Percentiles rank a stretch among this genome's conserved stretches.
phyloP scores from a whole-genome alignment of 768 basidiomycete species.

The Russula vinacea region DNA sequence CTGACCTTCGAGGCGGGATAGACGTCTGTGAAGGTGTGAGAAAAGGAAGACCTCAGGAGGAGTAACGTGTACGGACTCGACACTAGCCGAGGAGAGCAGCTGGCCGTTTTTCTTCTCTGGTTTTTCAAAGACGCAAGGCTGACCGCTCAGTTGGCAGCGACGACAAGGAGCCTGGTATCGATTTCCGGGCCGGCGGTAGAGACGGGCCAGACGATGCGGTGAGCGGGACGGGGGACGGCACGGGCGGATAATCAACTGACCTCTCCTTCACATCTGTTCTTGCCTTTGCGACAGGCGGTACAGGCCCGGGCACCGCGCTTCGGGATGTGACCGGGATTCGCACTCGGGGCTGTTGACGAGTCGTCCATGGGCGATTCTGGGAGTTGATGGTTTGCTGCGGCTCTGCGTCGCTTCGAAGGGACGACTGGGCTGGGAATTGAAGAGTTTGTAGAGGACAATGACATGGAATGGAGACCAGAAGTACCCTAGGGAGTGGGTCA shows the following conservation, averaged over 20 bases:
- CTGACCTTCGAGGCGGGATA: conserved; percentile 82
- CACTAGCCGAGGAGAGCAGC: conserved; percentile 57
- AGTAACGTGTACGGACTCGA: conserved; percentile 55
- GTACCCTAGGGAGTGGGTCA: conserved; percentile 16
- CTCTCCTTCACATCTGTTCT: conserved; percentile 93
- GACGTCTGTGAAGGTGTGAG: conserved; percentile 49
- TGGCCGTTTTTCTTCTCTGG: conserved; percentile 81
- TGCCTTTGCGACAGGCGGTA: conserved; percentile 85
- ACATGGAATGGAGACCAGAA: conserved; percentile 45
- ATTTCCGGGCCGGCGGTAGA: conserved; percentile 58
- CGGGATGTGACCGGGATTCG: conserved; percentile 60
- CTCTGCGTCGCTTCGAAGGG: conserved; percentile 51
- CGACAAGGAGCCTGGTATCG: conserved; percentile 75
- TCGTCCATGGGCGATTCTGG: conserved; percentile 34
- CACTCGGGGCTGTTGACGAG: conserved; percentile 33
- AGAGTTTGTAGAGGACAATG: conserved; percentile 60
- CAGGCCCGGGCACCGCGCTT: conserved; percentile 89
- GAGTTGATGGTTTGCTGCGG: conserved; percentile 33
- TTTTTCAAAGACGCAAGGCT: conserved; percentile 83
- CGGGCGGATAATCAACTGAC: conserved; percentile 43
- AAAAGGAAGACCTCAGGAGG: conserved; percentile 23
- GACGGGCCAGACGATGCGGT: conserved; percentile 53
- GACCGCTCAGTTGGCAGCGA: conserved; percentile 80
- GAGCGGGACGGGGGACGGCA: conserved; percentile 44
- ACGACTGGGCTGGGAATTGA: conserved; percentile 54